Conservation (phyloP, 2,329 filamentous ascomycete species). For the Xenoacremonium recifei region DNA sequence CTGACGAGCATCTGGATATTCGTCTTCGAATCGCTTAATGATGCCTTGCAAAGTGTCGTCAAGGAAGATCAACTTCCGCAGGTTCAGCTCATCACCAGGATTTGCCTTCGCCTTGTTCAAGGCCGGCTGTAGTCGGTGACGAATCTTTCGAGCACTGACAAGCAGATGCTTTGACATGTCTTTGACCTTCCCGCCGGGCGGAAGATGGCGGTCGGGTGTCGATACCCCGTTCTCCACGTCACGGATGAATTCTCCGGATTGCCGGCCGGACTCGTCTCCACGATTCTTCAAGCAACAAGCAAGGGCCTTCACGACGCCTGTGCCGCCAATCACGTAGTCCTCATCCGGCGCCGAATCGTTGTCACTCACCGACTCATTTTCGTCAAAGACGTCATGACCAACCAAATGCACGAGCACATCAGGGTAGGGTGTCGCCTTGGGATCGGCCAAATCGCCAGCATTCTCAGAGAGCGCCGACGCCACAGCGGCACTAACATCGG, state of each 20-base stretch:
- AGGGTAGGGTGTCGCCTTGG: slow-evolving; percentile 52
- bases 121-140: slow-evolving; percentile 77
- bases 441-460: slow-evolving; percentile 26
- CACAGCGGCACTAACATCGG: slow-evolving; percentile 52
- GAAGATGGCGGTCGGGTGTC: slow-evolving; percentile 40
- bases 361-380: slow-evolving; percentile 55
- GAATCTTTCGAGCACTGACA: slow-evolving; percentile 84
- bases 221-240: slow-evolving; percentile 52
- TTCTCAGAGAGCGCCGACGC: slow-evolving; percentile 42
- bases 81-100: slow-evolving; percentile 69
- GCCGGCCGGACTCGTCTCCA: slow-evolving; percentile 55
- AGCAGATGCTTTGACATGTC: slow-evolving; percentile 92
- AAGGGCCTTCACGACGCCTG: slow-evolving; percentile 90
- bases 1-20: slow-evolving; percentile 83
- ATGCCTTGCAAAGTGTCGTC: slow-evolving; percentile 86
- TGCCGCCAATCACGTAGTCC: slow-evolving; percentile 94
- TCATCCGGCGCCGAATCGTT: slow-evolving; percentile 76
- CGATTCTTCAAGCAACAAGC: slow-evolving; percentile 87
- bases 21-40: slow-evolving; percentile 93
- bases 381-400: slow-evolving; percentile 58
- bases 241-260: slow-evolving; percentile 51
- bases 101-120: slow-evolving; percentile 70
- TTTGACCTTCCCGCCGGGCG: slow-evolving; percentile 63
- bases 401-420: slow-evolving; percentile 87
- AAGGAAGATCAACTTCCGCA: slow-evolving; percentile 82